phyloP scores from a whole-genome alignment of 495 filamentous ascomycete species.

The Choiromyces venosus region DNA sequence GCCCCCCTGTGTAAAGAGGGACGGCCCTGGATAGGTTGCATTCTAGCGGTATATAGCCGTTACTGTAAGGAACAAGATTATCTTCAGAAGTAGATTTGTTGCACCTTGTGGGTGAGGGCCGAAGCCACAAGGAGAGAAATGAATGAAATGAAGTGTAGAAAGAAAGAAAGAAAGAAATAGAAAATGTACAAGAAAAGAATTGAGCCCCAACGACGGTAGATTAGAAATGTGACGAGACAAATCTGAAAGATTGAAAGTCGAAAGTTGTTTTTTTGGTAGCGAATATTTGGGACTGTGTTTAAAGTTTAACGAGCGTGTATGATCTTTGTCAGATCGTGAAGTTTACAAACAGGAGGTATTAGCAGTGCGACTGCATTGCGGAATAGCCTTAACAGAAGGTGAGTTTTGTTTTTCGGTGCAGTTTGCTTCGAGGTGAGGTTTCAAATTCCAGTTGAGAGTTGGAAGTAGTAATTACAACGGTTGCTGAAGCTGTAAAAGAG shows the following conservation, averaged over 20 bases:
- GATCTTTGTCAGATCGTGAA: background rate
- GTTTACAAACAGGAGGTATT: slow-evolving; percentile 16
- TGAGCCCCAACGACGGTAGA: background rate
- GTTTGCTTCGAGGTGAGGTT: background rate
- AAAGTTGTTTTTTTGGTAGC: background rate
- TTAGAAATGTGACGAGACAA: background rate
- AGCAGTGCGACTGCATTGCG: slow-evolving; percentile 21
- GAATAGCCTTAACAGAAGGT: background rate
- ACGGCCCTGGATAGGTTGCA: background rate
- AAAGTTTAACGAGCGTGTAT: slow-evolving; percentile 1
- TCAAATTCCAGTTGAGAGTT: background rate
- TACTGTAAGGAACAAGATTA: background rate
- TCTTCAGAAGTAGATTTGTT: background rate
- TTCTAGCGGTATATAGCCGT: background rate
- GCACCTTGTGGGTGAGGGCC: background rate
- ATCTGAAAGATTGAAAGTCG: background rate
- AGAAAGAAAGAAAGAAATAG: slow-evolving; percentile 1
- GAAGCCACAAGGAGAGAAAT: background rate
- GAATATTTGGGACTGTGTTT: background rate
- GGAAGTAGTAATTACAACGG: slow-evolving; percentile 10
- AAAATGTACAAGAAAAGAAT: slow-evolving; percentile 3
- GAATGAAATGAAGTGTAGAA: background rate
- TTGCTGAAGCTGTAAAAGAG: slow-evolving; percentile 13
- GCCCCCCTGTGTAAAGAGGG: background rate
- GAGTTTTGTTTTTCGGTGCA: background rate